A percentile compares a stretch with the other conserved stretches of the same genome.
These are phyloP conservation scores for Stagonosporopsis vannaccii DNA, from an alignment of 2,329 filamentous ascomycete genomes.

Conservation along the genomic window DNA sequence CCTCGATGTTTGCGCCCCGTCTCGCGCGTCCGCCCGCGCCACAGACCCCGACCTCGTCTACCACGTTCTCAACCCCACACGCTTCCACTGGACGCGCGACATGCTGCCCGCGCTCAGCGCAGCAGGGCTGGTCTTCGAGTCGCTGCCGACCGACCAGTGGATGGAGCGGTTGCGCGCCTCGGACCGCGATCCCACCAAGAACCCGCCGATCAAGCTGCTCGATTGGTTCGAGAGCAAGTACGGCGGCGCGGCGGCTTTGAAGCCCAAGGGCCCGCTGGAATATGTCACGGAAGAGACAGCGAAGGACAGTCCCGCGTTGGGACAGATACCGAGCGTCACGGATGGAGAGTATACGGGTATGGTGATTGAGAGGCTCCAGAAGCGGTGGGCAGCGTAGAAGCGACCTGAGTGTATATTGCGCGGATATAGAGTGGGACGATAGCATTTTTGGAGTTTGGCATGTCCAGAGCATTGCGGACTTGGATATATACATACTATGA, in stretches of 20 bases:
- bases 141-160: constrained; percentile 32
- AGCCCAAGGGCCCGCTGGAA: constrained; percentile 21
- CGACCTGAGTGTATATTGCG: too few species aligned
- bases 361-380: constrained; percentile 25
- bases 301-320: constrained; percentile 22
- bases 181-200: constrained; percentile 29
- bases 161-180: constrained; percentile 33
- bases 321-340: constrained; percentile 22
- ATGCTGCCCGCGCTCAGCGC: constrained; percentile 59
- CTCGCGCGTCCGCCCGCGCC: not conserved
- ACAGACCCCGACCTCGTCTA: constrained; percentile 50
- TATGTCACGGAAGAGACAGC: constrained; percentile 26
- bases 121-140: constrained; percentile 50
- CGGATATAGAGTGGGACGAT: too few species aligned
- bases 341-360: constrained; percentile 23
- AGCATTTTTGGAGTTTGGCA: too few species aligned
- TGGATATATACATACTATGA: too few species aligned
- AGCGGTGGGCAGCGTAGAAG: constrained; percentile 15
- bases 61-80: constrained; percentile 60
- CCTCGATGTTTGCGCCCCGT: constrained; percentile 17
- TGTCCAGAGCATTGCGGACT: too few species aligned
- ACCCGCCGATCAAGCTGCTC: constrained; percentile 41
- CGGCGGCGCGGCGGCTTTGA: constrained; percentile 15
- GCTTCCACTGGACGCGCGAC: constrained; percentile 62
- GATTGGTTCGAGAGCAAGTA: constrained; percentile 43